phyloP scores from a whole-genome alignment of 2,329 filamentous ascomycete species.

The Clarireedia paspali region DNA sequence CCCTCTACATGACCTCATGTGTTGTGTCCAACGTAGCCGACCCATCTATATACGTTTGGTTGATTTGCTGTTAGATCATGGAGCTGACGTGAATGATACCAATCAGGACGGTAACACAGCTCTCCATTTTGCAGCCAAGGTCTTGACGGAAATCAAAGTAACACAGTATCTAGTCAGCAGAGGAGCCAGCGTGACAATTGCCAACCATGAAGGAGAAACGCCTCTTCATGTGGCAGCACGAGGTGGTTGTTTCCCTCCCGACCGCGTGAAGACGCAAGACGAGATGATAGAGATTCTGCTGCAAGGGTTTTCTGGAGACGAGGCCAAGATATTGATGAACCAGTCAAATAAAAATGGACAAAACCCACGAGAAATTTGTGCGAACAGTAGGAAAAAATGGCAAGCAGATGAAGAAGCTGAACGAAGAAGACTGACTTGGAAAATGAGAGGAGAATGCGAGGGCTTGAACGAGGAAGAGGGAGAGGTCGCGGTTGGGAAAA shows the following conservation, averaged over 20 bases:
- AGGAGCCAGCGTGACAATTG: slow-evolving; percentile 16
- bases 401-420: too few relatives aligned
- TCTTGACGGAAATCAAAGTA: slow-evolving; percentile 18
- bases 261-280: too few relatives aligned
- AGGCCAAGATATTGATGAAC: too few relatives aligned
- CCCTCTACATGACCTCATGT: slow-evolving; percentile 10
- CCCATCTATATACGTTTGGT: slow-evolving; percentile 14
- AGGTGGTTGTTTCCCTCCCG: not conserved
- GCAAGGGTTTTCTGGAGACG: too few relatives aligned
- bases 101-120: slow-evolving; percentile 20
- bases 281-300: too few relatives aligned
- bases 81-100: slow-evolving; percentile 15
- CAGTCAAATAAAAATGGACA: too few relatives aligned
- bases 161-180: slow-evolving; percentile 15
- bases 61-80: slow-evolving; percentile 17
- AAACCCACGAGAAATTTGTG: too few relatives aligned
- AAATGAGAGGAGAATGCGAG: too few relatives aligned
- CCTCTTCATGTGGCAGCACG: slow-evolving; percentile 1
- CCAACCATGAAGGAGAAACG: slow-evolving; percentile 18
- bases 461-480: too few relatives aligned
- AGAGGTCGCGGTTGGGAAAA: too few relatives aligned
- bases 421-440: too few relatives aligned
- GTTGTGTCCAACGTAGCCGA: not conserved
- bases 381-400: too few relatives aligned
- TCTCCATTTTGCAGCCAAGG: slow-evolving; percentile 20